Percentiles rank a stretch among this genome's conserved stretches.
Conservation (phyloP, 352 stramenopile species). For the Phytophthora pini region DNA sequence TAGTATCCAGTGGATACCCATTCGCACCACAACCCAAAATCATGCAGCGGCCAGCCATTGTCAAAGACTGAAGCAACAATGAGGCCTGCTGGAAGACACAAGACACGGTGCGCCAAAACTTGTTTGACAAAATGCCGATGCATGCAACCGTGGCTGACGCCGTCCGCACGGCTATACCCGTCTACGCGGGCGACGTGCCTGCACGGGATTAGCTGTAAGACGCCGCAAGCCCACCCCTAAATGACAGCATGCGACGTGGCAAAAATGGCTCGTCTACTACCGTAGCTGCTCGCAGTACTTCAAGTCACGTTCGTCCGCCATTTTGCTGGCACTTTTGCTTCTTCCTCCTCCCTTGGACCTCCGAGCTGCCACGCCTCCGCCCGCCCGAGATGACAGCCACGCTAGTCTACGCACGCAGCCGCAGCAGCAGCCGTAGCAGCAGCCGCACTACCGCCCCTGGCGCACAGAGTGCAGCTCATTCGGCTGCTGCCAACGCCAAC, state of each 20-base stretch:
- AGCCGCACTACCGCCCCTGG: neutral
- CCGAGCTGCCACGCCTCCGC: neutral
- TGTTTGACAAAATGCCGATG: no score
- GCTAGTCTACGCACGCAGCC: constrained; percentile 13
- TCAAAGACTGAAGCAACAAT: neutral
- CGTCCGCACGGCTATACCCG: neutral
- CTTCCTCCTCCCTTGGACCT: neutral
- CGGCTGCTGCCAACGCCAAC: neutral
- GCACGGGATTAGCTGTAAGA: neutral
- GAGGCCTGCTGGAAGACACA: no score
- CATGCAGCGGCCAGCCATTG: neutral
- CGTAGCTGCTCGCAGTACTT: constrained; percentile 13
- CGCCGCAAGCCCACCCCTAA: neutral
- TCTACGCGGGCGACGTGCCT: constrained; percentile 12
- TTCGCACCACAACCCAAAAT: no score
- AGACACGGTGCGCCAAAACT: no score
- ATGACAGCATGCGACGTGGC: constrained; percentile 42
- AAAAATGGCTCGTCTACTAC: constrained; percentile 12
- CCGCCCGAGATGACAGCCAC: constrained; percentile 22
- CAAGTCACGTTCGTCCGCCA: constrained; percentile 6
- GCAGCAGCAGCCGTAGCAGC: neutral
- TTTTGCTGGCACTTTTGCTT: constrained; percentile 3
- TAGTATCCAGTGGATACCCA: no score
- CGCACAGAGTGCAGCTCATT: constrained; percentile 1
- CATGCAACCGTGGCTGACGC: neutral